These are phyloP conservation scores for Dothiorella sarmentorum DNA, from an alignment of 2,329 filamentous ascomycete species.

Conservation along the genomic window DNA sequence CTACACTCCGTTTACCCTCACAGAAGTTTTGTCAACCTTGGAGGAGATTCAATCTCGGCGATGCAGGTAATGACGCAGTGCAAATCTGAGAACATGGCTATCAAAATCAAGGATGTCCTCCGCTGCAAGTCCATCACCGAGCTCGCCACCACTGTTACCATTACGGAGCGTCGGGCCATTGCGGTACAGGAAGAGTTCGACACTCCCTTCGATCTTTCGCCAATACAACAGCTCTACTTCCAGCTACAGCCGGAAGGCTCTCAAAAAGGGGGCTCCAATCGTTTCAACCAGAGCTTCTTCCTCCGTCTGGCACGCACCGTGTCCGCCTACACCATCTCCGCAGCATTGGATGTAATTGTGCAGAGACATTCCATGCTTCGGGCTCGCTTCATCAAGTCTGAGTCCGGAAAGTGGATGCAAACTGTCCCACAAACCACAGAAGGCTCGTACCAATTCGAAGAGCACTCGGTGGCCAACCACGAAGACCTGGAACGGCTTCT, in stretches of 20 bases:
- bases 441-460: not conserved
- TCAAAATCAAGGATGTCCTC: not conserved
- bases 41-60: conserved; percentile 34
- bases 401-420: conserved; percentile 30
- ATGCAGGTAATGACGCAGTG: conserved; percentile 26
- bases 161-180: not conserved
- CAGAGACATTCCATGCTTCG: conserved; percentile 34
- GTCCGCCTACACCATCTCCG: conserved; percentile 27
- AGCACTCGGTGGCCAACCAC: not conserved
- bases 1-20: not conserved
- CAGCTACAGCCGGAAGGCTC: conserved; percentile 29
- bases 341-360: conserved; percentile 26
- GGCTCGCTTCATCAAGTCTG: conserved; percentile 28
- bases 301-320: conserved; percentile 29
- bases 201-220: conserved; percentile 31
- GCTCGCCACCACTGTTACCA: not conserved
- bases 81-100: not conserved
- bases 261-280: conserved; percentile 22
- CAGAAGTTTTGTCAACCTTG: conserved; percentile 29
- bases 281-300: conserved; percentile 36
- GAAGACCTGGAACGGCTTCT: not conserved
- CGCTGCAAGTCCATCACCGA: not conserved
- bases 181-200: conserved; percentile 27
- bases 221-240: conserved; percentile 34
- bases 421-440: conserved; percentile 20